Percentiles rank a stretch among this genome's conserved stretches.
Conservation (phyloP, 2,329 filamentous ascomycete species). For the Plectosphaerella plurivora region DNA sequence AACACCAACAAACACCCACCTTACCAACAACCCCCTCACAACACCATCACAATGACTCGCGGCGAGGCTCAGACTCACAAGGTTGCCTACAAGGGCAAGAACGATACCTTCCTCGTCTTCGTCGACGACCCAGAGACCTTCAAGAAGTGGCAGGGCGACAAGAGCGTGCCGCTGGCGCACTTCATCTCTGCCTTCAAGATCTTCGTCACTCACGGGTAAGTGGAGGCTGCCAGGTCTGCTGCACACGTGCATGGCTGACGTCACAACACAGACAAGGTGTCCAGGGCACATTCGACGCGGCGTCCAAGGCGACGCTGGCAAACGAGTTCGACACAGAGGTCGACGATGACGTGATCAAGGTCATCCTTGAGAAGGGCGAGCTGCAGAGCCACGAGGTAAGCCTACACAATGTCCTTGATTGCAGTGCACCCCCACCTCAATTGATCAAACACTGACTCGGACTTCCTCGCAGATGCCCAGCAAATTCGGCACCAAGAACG, state of each 20-base stretch:
- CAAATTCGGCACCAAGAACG: conserved; percentile 50
- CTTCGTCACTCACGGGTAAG: conserved; percentile 85
- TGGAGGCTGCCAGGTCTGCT: too few species aligned
- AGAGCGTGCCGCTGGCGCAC: conserved; percentile 72
- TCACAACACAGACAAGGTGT: conserved; percentile 66
- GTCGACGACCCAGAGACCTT: conserved; percentile 57
- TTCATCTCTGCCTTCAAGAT: conserved; percentile 87
- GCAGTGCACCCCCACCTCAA: conserved; percentile 49
- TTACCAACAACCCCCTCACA: conserved; percentile 10
- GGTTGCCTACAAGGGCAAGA: conserved; percentile 76
- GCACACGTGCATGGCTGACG: neutral
- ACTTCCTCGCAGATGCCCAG: conserved; percentile 39
- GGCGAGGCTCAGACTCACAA: conserved; percentile 69
- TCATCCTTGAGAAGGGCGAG: conserved; percentile 74
- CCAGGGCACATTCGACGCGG: conserved; percentile 73
- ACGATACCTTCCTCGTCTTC: conserved; percentile 57
- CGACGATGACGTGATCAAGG: conserved; percentile 75
- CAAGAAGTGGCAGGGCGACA: conserved; percentile 80
- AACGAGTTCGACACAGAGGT: conserved; percentile 81
- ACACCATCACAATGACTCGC: conserved; percentile 55
- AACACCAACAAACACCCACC: conserved; percentile 7
- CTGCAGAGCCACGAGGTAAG: conserved; percentile 57
- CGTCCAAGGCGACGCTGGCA: conserved; percentile 70
- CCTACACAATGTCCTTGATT: conserved; percentile 33
- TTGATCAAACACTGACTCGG: conserved; percentile 17